Evolutionary conservation across 1,284 basidiomycete species (phyloP).

Genomic region (Peniophora sp.): DNA sequence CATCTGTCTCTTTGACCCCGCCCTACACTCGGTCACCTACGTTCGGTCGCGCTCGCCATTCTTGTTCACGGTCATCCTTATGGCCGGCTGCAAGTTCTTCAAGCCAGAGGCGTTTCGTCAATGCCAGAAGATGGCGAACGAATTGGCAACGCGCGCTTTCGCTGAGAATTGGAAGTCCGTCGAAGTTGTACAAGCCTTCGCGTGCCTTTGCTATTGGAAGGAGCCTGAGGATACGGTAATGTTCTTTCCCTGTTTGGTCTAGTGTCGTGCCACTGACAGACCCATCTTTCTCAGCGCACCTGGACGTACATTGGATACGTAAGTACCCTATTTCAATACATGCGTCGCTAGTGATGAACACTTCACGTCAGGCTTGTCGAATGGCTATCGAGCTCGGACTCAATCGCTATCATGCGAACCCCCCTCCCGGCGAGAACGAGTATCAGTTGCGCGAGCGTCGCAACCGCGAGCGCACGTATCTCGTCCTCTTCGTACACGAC

Average conservation of each 20-base stretch:
- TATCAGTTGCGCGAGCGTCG: slow-evolving; percentile 64
- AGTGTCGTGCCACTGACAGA: slow-evolving; percentile 1
- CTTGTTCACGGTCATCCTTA: slow-evolving; percentile 74
- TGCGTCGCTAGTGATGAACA: slow-evolving; percentile 10
- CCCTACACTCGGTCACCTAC: slow-evolving; percentile 65
- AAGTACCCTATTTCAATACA: slow-evolving; percentile 19
- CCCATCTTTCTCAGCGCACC: slow-evolving; percentile 42
- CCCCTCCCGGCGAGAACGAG: slow-evolving; percentile 50
- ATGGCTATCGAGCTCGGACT: slow-evolving; percentile 78
- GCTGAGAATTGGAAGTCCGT: slow-evolving; percentile 68
- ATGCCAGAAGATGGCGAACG: slow-evolving; percentile 62
- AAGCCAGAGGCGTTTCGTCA: slow-evolving; percentile 57
- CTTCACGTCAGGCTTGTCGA: slow-evolving; percentile 55
- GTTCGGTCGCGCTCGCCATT: slow-evolving; percentile 70
- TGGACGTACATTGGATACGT: slow-evolving; percentile 83
- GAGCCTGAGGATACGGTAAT: slow-evolving; percentile 73
- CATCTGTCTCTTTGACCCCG: slow-evolving; percentile 77
- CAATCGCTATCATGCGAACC: slow-evolving; percentile 54
- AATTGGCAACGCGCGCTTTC: slow-evolving; percentile 68
- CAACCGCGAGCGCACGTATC: slow-evolving; percentile 75
- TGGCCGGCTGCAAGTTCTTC: slow-evolving; percentile 83
- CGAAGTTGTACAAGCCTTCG: slow-evolving; percentile 78
- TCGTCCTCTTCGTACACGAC: slow-evolving; percentile 78
- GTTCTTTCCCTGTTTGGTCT: slow-evolving; percentile 7
- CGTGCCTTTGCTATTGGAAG: slow-evolving; percentile 81